phyloP scores from a whole-genome alignment of 2,329 filamentous ascomycete species.

The Hypoxylon sp. region DNA sequence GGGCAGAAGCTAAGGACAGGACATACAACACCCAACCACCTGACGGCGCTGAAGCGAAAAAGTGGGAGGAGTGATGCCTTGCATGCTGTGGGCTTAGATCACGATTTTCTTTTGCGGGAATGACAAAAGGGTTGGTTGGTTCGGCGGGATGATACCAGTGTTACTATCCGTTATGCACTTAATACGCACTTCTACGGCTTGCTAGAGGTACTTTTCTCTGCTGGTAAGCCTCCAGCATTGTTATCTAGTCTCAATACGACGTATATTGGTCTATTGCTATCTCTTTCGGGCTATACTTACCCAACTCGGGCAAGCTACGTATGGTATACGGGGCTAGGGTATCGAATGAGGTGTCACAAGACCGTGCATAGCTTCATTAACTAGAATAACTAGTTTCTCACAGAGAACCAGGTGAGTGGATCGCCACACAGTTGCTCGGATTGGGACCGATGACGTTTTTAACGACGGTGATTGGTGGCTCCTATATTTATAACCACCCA shows the following conservation, averaged over 20 bases:
- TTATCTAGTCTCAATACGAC: background rate
- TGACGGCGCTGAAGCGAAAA: conserved; percentile 82
- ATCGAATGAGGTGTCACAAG: conserved; percentile 27
- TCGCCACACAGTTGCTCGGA: conserved; percentile 30
- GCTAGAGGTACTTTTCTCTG: conserved; percentile 6
- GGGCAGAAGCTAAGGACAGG: conserved; percentile 82
- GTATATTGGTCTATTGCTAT: background rate
- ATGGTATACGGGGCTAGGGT: conserved; percentile 8
- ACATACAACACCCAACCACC: conserved; percentile 81
- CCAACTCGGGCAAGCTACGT: conserved; percentile 19
- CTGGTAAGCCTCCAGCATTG: background rate
- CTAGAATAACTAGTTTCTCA: conserved; percentile 22
- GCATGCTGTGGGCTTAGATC: conserved; percentile 1
- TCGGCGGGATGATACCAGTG: conserved; percentile 39
- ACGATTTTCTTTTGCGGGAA: conserved; percentile 5
- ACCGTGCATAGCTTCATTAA: conserved; percentile 10
- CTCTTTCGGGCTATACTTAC: conserved; percentile 26
- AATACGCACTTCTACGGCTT: conserved; percentile 24
- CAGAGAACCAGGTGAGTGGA: conserved; percentile 47
- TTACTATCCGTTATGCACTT: conserved; percentile 15
- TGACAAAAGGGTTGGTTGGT: conserved; percentile 22
- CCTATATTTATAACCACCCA: conserved; percentile 39
- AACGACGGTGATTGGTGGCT: conserved; percentile 36
- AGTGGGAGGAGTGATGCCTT: conserved; percentile 65
- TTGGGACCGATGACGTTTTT: conserved; percentile 41